Evolutionary conservation across 495 filamentous ascomycete species (phyloP), one percentile per base, ranked within the genome.

Genomic region (Penicillium tannophilum): DNA sequence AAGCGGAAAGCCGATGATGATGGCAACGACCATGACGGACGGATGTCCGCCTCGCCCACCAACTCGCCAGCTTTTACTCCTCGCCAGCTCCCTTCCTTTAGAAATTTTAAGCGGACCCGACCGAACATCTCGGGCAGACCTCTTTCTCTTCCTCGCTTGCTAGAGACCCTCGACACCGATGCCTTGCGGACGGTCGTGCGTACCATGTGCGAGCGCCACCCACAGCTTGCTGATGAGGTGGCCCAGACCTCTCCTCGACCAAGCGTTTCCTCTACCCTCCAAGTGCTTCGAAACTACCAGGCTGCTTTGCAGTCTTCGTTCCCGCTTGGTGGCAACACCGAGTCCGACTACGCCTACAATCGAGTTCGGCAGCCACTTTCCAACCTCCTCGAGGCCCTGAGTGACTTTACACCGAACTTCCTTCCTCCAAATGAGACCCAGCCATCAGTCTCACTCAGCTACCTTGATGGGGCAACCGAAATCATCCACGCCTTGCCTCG

Each of bases 1-100:
- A 97, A 96, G 81, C 88, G 92, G 76, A 96, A 96, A 79, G 91
- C 89, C 58, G 90, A 90, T 60, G 92, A 95, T 57, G 90, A 94
- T 63, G 72, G 75, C 64, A 76, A 76, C 61, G 84, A 84, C 64
- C 68, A 80, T 46, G 86, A 88, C 68, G 88, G 91, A 67, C 88
- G 90, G 62, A 95, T 95, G 91, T 93, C 89, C 35, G 84, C 90
- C 43, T 96, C 92, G 43, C 92, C 92, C 0, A 83, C 84, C 24
- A 86, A 79, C 72, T 95, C 91, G 30, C 92, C 92, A n/a, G 85
- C 87, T 33, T 79, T 87, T 48, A 75, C 84, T 62, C 79, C 82
- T 60, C 84, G 91, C 46, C 76, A 86, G 39, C 82, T 90, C 60
- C 84, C 89, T 17, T 64, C 80, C n/a, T 82, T 86, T 66, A 83